Evolutionary conservation across 495 filamentous ascomycete species (phyloP).

Genomic region (Trichoderma asperelloides): DNA sequence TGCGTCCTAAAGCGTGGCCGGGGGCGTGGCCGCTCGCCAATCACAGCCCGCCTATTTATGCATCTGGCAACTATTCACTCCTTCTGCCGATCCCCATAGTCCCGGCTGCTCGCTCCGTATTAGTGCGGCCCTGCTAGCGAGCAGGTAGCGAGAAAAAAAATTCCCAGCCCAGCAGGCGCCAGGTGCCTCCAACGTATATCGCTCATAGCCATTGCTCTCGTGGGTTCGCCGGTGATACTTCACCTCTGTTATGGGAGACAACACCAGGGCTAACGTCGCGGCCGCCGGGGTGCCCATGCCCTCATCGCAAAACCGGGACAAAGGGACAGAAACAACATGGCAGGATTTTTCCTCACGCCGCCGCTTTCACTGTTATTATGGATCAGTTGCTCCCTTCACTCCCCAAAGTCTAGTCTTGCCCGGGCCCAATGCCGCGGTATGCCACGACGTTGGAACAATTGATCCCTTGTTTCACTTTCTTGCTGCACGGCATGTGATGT

Average conservation of each 20-base stretch:
- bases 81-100: slow-evolving; percentile 7
- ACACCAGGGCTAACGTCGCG: slow-evolving; percentile 2
- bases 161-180: not conserved
- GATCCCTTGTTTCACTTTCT: not conserved
- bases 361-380: not conserved
- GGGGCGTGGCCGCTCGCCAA: not conserved
- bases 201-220: not conserved
- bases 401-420: not conserved
- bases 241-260: not conserved
- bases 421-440: slow-evolving; percentile 1
- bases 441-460: not conserved
- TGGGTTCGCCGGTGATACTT: not conserved
- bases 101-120: slow-evolving; percentile 1
- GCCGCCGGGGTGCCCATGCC: not conserved
- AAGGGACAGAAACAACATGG: not conserved
- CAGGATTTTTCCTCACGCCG: not conserved
- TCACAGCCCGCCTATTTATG: not conserved
- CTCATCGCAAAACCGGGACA: not conserved
- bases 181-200: not conserved
- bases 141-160: not conserved
- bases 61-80: not conserved
- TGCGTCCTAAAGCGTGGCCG: not conserved
- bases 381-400: not conserved
- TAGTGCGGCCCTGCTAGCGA: not conserved
- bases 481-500: not conserved